Evolutionary conservation across 176 grass and related monocot species (phyloP).

Genomic region (barley (Hordeum vulgare)): DNA sequence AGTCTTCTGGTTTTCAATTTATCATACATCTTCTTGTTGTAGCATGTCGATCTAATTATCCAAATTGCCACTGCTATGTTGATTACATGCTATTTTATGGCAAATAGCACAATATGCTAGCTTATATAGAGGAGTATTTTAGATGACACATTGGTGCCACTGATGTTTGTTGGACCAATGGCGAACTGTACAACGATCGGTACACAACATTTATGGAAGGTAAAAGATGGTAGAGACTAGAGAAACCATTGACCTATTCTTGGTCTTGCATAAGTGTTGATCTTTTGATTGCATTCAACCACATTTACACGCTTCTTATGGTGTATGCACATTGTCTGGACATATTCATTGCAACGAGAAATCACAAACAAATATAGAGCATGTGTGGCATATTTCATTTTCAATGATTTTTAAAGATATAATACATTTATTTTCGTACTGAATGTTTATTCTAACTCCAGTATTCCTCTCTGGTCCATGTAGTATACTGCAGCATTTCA

Average conservation of each 20-base stretch:
- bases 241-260: background rate
- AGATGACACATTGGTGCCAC: background rate
- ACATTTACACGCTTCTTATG: background rate
- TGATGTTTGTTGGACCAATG: background rate
- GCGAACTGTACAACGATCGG: background rate
- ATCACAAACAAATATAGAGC: background rate
- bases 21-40: background rate
- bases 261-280: background rate
- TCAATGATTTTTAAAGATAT: background rate
- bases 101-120: background rate
- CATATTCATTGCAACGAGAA: background rate
- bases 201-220: background rate
- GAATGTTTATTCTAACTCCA: background rate
- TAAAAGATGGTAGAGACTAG: conserved; percentile 1
- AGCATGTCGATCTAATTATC: background rate
- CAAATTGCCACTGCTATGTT: background rate
- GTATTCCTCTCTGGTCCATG: conserved; percentile 5
- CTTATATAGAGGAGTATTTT: background rate
- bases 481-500: conserved; percentile 76
- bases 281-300: background rate
- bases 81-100: background rate
- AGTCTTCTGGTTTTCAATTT: background rate
- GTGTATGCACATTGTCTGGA: background rate
- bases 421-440: background rate
- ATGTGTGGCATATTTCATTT: background rate